These are phyloP conservation scores for Ceriops zippeliana DNA, from an alignment of 345 rosid genomes.

Conservation along the genomic window DNA sequence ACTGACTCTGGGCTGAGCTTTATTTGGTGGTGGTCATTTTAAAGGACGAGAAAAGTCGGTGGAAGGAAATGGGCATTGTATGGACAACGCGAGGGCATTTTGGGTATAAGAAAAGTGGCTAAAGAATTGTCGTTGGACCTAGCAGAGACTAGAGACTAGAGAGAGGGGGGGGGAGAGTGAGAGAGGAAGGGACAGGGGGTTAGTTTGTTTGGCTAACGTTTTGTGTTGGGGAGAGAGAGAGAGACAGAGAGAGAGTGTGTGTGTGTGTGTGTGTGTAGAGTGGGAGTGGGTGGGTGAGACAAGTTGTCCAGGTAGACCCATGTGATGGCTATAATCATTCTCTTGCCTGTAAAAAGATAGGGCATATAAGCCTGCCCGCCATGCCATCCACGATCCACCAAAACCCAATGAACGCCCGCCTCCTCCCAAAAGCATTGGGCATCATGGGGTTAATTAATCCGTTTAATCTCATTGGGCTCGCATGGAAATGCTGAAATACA, in stretches of 20 bases:
- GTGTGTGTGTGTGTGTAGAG: too few relatives aligned
- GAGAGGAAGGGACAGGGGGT: neutral
- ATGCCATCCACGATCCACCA: too few relatives aligned
- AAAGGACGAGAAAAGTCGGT: conserved; percentile 15
- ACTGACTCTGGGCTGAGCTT: too few relatives aligned
- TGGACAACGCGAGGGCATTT: conserved; percentile 45
- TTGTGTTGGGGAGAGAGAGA: neutral
- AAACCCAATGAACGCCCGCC: too few relatives aligned
- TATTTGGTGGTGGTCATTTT: conserved; percentile 3
- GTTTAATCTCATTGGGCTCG: too few relatives aligned
- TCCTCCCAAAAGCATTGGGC: too few relatives aligned
- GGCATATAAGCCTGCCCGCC: neutral
- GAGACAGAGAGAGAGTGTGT: neutral
- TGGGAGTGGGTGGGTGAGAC: conserved; percentile 25
- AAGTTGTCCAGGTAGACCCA: conserved; percentile 47
- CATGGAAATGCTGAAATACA: too few relatives aligned
- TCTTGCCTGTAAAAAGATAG: conserved; percentile 3
- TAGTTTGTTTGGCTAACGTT: too few relatives aligned
- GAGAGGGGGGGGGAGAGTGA: too few relatives aligned
- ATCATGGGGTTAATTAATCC: too few relatives aligned
- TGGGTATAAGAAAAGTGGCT: conserved; percentile 26
- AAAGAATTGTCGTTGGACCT: neutral
- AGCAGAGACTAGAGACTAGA: neutral
- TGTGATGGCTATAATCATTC: conserved; percentile 56
- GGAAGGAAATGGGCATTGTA: neutral